A percentile compares a stretch with the other conserved stretches of the same genome.
phyloP scores from a whole-genome alignment of 257 asterid species.

The Euphrasia confusa region DNA sequence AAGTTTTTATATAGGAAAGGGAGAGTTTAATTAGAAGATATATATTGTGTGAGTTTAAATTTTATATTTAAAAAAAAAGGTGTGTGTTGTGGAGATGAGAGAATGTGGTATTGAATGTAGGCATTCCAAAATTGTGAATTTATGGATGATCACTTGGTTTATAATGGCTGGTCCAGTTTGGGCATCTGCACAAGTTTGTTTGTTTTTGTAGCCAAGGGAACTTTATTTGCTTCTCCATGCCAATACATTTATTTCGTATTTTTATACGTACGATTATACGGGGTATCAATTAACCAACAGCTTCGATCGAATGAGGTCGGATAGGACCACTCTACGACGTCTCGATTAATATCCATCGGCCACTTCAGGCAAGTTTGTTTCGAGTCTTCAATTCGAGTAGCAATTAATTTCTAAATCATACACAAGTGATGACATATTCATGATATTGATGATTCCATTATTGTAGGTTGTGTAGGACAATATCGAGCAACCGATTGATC shows the following conservation, averaged over 20 bases:
- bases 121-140: conserved; percentile 44
- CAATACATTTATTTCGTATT: neutral
- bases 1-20: conserved; percentile 52
- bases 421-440: too few relatives aligned
- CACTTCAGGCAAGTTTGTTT: too few relatives aligned
- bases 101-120: conserved; percentile 26
- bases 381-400: too few relatives aligned
- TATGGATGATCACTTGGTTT: conserved; percentile 31
- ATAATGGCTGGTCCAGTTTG: conserved; percentile 29
- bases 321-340: too few relatives aligned
- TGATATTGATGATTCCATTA: too few relatives aligned
- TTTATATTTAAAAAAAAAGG: neutral
- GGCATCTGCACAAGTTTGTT: conserved; percentile 29
- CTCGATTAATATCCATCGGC: too few relatives aligned
- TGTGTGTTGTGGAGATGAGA: conserved; percentile 26
- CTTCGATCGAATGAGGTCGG: too few relatives aligned
- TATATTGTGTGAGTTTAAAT: neutral
- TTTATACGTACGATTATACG: neutral
- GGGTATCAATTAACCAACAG: neutral
- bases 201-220: conserved; percentile 22
- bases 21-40: neutral
- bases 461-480: too few relatives aligned
- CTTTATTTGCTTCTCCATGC: conserved; percentile 35
- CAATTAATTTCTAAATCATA: too few relatives aligned
- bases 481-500: too few relatives aligned